These are phyloP conservation scores for Rosa lucieae DNA, from an alignment of 306 rosid species.

Conservation along the genomic window DNA sequence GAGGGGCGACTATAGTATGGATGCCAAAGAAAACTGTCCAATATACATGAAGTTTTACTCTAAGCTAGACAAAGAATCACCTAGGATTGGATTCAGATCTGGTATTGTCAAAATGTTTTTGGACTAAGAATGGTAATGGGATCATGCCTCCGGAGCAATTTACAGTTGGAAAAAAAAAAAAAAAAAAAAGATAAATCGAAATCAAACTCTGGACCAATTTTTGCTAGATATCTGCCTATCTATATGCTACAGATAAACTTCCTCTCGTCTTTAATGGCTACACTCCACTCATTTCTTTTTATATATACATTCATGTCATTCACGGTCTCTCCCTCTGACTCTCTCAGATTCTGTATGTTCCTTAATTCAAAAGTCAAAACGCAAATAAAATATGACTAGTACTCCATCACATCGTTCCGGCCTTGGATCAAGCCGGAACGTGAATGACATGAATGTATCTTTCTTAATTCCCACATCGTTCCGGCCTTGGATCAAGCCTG, in stretches of 20 bases:
- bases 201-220: background rate
- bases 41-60: background rate
- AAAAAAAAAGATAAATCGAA: background rate
- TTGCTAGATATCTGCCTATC: background rate
- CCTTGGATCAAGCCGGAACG: conserved; percentile 21
- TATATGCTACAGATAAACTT: background rate
- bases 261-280: background rate
- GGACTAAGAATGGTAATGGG: background rate
- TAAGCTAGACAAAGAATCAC: background rate
- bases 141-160: conserved; percentile 1
- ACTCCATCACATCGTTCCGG: too few relatives aligned
- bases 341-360: background rate
- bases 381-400: too few relatives aligned
- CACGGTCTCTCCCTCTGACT: conserved; percentile 21
- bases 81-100: conserved; percentile 1
- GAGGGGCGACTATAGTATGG: too few relatives aligned
- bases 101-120: background rate
- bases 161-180: background rate
- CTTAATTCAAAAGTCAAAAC: too few relatives aligned
- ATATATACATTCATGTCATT: conserved; percentile 15
- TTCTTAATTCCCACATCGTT: conserved; percentile 14
- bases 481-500: conserved; percentile 13
- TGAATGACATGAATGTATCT: too few relatives aligned
- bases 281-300: background rate
- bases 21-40: background rate